These are phyloP conservation scores for Mycena capillaripes DNA, from an alignment of 768 basidiomycete genomes.

Conservation along the genomic window DNA sequence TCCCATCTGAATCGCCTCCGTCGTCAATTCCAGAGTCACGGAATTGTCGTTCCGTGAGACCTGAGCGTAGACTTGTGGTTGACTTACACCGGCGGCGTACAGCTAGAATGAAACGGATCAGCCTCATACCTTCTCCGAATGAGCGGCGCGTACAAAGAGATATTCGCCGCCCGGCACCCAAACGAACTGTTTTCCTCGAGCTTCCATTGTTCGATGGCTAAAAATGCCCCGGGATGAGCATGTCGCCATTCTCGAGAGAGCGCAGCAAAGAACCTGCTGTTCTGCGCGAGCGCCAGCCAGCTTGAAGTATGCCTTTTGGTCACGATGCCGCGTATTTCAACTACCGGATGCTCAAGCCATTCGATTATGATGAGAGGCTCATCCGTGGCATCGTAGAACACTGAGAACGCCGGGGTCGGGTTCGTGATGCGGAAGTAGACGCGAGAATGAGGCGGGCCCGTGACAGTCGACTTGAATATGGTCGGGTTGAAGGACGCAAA, in stretches of 20 bases:
- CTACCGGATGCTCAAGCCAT: slow-evolving; percentile 55
- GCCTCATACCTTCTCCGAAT: not conserved
- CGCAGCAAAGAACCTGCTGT: slow-evolving; percentile 52
- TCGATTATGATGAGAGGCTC: slow-evolving; percentile 59
- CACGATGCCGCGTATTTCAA: slow-evolving; percentile 55
- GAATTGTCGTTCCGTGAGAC: slow-evolving; percentile 48
- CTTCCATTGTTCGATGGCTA: slow-evolving; percentile 53
- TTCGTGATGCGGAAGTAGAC: slow-evolving; percentile 58
- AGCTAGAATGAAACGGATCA: slow-evolving; percentile 41
- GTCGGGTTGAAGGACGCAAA: slow-evolving; percentile 57
- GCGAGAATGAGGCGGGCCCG: slow-evolving; percentile 57
- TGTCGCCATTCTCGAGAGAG: not conserved
- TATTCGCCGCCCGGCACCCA: slow-evolving; percentile 56
- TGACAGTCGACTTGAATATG: slow-evolving; percentile 59
- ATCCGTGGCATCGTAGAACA: slow-evolving; percentile 42
- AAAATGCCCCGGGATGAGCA: not conserved
- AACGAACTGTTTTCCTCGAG: slow-evolving; percentile 42
- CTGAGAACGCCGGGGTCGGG: slow-evolving; percentile 38
- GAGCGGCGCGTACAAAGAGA: slow-evolving; percentile 48
- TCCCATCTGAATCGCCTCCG: slow-evolving; percentile 53
- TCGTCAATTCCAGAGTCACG: slow-evolving; percentile 55
- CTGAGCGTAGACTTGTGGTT: slow-evolving; percentile 38
- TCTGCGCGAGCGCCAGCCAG: slow-evolving; percentile 59
- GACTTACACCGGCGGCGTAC: slow-evolving; percentile 43
- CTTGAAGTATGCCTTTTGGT: slow-evolving; percentile 50